Percentiles rank a stretch among this genome's conserved stretches.
Evolutionary conservation across 345 rosid species (phyloP).

Genomic region (Eucalyptus regnans): DNA sequence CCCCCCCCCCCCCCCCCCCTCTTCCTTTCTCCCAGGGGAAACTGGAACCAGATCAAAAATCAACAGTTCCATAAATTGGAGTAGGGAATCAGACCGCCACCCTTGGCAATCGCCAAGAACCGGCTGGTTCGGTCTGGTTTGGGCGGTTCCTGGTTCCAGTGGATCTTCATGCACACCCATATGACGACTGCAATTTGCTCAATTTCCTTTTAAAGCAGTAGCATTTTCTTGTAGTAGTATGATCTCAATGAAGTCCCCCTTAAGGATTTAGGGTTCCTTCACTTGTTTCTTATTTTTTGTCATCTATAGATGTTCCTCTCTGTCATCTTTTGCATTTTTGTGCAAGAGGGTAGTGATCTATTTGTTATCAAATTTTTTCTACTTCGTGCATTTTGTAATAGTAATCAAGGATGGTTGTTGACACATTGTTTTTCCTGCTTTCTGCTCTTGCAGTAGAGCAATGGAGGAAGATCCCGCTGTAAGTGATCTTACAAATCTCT

Average conservation of each 20-base stretch:
- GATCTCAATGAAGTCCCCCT: background rate
- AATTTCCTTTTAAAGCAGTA: background rate
- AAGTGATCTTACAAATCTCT: background rate
- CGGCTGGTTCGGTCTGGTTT: no score
- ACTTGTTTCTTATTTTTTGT: background rate
- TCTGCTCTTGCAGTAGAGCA: slow-evolving; percentile 31
- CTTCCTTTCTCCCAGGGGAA: no score
- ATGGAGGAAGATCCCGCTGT: slow-evolving; percentile 56
- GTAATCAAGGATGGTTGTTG: background rate
- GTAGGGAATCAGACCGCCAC: no score
- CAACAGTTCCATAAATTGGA: no score
- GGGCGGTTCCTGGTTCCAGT: no score
- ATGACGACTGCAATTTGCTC: background rate
- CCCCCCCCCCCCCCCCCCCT: no score
- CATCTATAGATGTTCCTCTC: background rate
- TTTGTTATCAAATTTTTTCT: background rate
- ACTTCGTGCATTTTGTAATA: background rate
- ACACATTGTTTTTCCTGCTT: background rate
- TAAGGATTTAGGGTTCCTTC: background rate
- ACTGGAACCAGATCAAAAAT: no score
- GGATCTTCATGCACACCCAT: no score
- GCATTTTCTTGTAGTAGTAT: background rate
- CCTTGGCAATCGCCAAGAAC: no score
- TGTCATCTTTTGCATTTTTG: background rate
- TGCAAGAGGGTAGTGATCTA: background rate